A percentile compares a stretch with the other conserved stretches of the same genome.
Evolutionary conservation across 2,329 filamentous ascomycete species (phyloP).

Genomic region (Aspergillus vadensis): DNA sequence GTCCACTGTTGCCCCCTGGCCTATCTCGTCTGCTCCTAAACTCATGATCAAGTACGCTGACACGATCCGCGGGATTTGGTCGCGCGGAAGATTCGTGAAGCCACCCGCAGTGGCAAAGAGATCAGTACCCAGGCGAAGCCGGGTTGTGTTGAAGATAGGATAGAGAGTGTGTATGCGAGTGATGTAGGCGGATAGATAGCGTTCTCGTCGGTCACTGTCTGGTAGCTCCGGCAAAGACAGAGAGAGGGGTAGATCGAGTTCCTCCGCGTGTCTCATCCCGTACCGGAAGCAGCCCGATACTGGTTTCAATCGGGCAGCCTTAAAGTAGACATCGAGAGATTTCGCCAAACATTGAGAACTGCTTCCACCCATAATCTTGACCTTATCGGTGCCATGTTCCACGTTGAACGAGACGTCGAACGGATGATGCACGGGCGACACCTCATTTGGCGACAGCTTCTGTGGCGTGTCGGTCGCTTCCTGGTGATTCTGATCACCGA

Average conservation of each 20-base stretch:
- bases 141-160: slow-evolving; percentile 5
- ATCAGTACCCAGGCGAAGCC: not conserved
- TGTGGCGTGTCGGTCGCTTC: not conserved
- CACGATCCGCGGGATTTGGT: slow-evolving; percentile 6
- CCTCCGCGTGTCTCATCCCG: slow-evolving; percentile 19
- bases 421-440: slow-evolving; percentile 17
- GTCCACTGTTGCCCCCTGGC: slow-evolving; percentile 11
- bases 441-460: not conserved
- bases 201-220: not conserved
- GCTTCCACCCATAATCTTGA: slow-evolving; percentile 19
- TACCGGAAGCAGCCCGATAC: slow-evolving; percentile 18
- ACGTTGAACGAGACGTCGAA: slow-evolving; percentile 18
- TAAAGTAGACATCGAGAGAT: slow-evolving; percentile 21
- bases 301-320: slow-evolving; percentile 12
- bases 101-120: not conserved
- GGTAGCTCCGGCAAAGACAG: slow-evolving; percentile 15
- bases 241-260: slow-evolving; percentile 12
- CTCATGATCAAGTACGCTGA: slow-evolving; percentile 17
- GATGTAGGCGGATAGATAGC: slow-evolving; percentile 5
- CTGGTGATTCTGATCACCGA: not conserved
- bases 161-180: slow-evolving; percentile 16
- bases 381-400: slow-evolving; percentile 17
- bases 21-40: slow-evolving; percentile 14
- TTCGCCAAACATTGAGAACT: slow-evolving; percentile 22
- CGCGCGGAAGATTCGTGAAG: slow-evolving; percentile 3